A percentile compares a stretch with the other conserved stretches of the same genome.
These are phyloP conservation scores for Apiotrichum akiyoshidainum DNA, from an alignment of 1,284 basidiomycete species.

Conservation along the genomic window DNA sequence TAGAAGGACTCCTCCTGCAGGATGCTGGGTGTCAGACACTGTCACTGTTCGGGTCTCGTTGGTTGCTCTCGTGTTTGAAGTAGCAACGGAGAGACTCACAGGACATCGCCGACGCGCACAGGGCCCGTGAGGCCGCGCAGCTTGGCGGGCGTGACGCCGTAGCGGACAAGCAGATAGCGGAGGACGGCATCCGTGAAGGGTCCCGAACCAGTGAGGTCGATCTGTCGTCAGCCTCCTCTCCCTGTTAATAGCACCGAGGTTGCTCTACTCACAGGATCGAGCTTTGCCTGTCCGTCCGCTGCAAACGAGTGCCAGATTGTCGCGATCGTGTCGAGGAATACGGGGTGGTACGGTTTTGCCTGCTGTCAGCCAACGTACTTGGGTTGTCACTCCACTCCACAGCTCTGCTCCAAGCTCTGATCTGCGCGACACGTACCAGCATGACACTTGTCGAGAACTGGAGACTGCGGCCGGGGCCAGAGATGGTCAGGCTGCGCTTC, in stretches of 20 bases:
- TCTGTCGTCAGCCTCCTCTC: slow-evolving; percentile 11
- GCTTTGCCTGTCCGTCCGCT: neutral
- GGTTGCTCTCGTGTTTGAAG: neutral
- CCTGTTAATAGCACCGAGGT: neutral
- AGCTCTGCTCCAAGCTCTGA: too few relatives aligned
- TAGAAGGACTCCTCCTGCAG: slow-evolving; percentile 18
- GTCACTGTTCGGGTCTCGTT: neutral
- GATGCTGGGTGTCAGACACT: slow-evolving; percentile 7
- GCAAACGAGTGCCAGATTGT: slow-evolving; percentile 19
- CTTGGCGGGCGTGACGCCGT: slow-evolving; percentile 34
- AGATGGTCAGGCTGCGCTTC: neutral
- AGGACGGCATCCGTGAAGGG: slow-evolving; percentile 36
- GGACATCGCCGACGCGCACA: slow-evolving; percentile 37
- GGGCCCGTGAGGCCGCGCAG: slow-evolving; percentile 25
- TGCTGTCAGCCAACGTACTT: slow-evolving; percentile 6
- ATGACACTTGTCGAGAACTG: slow-evolving; percentile 34
- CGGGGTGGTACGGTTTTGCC: slow-evolving; percentile 35
- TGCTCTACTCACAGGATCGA: neutral
- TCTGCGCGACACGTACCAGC: slow-evolving; percentile 20
- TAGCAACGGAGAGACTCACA: slow-evolving; percentile 21
- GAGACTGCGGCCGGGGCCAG: slow-evolving; percentile 14
- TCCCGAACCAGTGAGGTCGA: slow-evolving; percentile 34
- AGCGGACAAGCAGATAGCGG: slow-evolving; percentile 37
- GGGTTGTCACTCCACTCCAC: too few relatives aligned
- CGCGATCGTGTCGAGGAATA: slow-evolving; percentile 34